Conservation (phyloP, 805 yeast species). For the Starmerella apicola region DNA sequence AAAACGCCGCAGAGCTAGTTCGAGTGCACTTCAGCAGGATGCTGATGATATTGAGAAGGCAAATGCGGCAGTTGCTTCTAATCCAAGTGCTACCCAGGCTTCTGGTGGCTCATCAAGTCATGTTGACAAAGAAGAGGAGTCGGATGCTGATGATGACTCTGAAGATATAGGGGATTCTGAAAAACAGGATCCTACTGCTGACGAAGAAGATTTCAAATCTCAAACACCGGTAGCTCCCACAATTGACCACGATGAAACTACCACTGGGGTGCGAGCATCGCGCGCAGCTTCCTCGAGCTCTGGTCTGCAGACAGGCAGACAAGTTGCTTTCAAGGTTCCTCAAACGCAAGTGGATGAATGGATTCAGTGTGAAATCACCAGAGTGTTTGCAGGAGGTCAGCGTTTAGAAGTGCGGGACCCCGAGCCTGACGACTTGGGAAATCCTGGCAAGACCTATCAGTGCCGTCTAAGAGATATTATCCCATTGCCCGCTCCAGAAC, state of each 20-base stretch:
- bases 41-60: not conserved
- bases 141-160: not conserved
- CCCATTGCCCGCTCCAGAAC: slow-evolving; percentile 39
- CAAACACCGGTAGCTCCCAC: not conserved
- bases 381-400: slow-evolving; percentile 60
- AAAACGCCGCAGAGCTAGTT: slow-evolving; percentile 16
- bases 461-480: slow-evolving; percentile 75
- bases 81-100: not conserved
- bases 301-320: slow-evolving; percentile 46
- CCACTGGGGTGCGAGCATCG: not conserved
- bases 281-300: not conserved
- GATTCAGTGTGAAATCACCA: slow-evolving; percentile 88
- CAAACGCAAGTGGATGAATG: slow-evolving; percentile 74
- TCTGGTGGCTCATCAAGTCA: no score
- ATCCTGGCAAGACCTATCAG: slow-evolving; percentile 74
- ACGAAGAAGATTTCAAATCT: not conserved
- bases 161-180: no score
- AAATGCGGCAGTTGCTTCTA: not conserved
- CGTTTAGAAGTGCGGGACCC: slow-evolving; percentile 91
- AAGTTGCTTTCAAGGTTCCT: slow-evolving; percentile 72
- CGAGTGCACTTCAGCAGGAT: not conserved
- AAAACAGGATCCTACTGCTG: no score
- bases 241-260: not conserved
- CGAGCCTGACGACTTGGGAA: slow-evolving; percentile 88
- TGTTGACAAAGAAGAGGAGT: not conserved